A percentile compares a stretch with the other conserved stretches of the same genome.
These are phyloP conservation scores for Coemansia sp. DNA, from an alignment of 192 early-diverging fungal species.

Conservation along the genomic window DNA sequence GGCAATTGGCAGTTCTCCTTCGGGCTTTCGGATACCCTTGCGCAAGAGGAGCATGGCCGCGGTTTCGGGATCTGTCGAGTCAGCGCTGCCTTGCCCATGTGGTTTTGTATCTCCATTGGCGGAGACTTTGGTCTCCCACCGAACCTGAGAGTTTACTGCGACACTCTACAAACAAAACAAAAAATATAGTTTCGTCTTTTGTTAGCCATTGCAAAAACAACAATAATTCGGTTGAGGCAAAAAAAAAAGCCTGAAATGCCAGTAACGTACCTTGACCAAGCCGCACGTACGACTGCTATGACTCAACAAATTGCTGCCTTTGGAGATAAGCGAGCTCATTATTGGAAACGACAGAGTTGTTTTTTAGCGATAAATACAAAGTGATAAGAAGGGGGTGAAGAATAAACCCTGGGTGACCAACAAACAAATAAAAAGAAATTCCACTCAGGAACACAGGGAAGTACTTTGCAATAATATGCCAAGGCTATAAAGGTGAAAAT, in stretches of 20 bases:
- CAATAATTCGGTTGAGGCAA: neutral
- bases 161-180: slow-evolving; percentile 15
- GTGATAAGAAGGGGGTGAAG: neutral
- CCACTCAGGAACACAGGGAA: neutral
- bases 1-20: neutral
- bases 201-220: neutral
- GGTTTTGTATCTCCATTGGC: neutral
- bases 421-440: neutral
- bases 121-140: slow-evolving; percentile 38
- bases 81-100: neutral
- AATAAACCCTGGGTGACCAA: neutral
- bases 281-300: neutral
- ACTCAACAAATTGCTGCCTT: neutral
- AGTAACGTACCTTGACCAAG: neutral
- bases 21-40: slow-evolving; percentile 8
- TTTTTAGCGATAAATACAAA: neutral
- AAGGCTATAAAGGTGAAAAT: neutral
- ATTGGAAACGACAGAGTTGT: neutral
- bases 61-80: neutral
- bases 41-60: slow-evolving; percentile 29
- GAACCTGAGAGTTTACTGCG: slow-evolving; percentile 21
- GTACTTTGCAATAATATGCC: neutral
- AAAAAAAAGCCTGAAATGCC: neutral
- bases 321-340: slow-evolving; percentile 19
- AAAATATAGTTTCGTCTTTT: neutral